These are phyloP conservation scores for Lactarius pseudohatsudake DNA, from an alignment of 768 basidiomycete genomes.

Conservation along the genomic window DNA sequence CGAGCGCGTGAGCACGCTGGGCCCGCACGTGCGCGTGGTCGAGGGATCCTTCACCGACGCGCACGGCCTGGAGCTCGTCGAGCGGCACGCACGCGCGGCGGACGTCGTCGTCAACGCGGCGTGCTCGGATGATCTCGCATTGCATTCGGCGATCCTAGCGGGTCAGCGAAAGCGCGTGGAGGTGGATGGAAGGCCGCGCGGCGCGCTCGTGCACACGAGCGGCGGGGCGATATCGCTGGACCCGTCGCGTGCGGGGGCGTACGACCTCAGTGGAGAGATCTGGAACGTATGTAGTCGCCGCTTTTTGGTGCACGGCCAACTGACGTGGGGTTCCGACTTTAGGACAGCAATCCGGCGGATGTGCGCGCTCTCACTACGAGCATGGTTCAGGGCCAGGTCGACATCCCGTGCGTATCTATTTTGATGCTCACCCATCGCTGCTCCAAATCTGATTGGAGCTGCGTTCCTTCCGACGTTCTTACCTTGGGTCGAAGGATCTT, in stretches of 20 bases:
- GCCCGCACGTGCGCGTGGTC: too few species aligned
- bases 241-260: background rate
- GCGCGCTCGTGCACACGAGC: background rate
- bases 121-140: background rate
- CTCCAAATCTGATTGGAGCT: background rate
- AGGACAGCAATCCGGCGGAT: background rate
- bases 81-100: too few species aligned
- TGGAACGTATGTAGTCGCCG: background rate
- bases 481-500: background rate
- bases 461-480: too few species aligned
- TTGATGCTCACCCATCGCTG: too few species aligned
- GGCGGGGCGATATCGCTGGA: background rate
- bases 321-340: background rate
- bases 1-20: background rate
- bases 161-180: background rate
- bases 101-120: background rate
- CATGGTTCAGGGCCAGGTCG: background rate
- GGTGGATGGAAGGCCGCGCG: too few species aligned
- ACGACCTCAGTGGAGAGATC: background rate
- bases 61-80: too few species aligned
- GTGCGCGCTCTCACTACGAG: background rate
- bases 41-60: too few species aligned
- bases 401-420: background rate
- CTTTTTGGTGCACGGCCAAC: background rate
- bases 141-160: background rate